phyloP scores from a whole-genome alignment of 169 alveolate species.

The Babesia caballi region DNA sequence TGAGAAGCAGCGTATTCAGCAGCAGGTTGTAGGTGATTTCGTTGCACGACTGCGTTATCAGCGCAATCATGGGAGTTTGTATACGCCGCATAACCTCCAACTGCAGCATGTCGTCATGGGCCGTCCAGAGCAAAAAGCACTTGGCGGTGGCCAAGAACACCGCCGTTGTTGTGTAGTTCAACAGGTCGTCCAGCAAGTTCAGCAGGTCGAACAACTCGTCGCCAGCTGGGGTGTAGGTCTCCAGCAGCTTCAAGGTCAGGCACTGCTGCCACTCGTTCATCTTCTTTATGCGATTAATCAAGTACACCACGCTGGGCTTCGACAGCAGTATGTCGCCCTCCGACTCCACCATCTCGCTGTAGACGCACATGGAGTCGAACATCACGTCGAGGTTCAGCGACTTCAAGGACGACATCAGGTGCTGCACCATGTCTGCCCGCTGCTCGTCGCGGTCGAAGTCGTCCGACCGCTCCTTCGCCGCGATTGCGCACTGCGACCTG shows the following conservation, averaged over 20 bases:
- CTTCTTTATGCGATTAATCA: slow-evolving; percentile 43
- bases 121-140: slow-evolving; percentile 78
- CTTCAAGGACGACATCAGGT: slow-evolving; percentile 36
- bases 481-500: slow-evolving; percentile 41
- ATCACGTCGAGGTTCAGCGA: slow-evolving; percentile 53
- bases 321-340: slow-evolving; percentile 21
- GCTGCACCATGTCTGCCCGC: slow-evolving; percentile 11
- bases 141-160: slow-evolving; percentile 90
- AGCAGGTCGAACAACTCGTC: slow-evolving; percentile 94
- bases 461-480: not conserved
- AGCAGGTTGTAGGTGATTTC: slow-evolving; percentile 80
- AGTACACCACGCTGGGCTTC: slow-evolving; percentile 38
- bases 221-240: slow-evolving; percentile 89
- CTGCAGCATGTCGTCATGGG: slow-evolving; percentile 70
- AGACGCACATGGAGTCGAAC: slow-evolving; percentile 56
- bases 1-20: slow-evolving; percentile 62
- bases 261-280: slow-evolving; percentile 98
- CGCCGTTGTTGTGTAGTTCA: slow-evolving; percentile 92
- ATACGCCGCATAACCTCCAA: slow-evolving; percentile 74
- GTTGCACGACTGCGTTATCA: slow-evolving; percentile 71
- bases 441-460: slow-evolving; percentile 4
- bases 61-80: slow-evolving; percentile 79
- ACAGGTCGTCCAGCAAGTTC: slow-evolving; percentile 93
- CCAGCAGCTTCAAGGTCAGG: slow-evolving; percentile 86
- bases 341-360: slow-evolving; percentile 30